Conservation (phyloP, 352 stramenopile genomes). For the Phytopythium oedochilum region DNA sequence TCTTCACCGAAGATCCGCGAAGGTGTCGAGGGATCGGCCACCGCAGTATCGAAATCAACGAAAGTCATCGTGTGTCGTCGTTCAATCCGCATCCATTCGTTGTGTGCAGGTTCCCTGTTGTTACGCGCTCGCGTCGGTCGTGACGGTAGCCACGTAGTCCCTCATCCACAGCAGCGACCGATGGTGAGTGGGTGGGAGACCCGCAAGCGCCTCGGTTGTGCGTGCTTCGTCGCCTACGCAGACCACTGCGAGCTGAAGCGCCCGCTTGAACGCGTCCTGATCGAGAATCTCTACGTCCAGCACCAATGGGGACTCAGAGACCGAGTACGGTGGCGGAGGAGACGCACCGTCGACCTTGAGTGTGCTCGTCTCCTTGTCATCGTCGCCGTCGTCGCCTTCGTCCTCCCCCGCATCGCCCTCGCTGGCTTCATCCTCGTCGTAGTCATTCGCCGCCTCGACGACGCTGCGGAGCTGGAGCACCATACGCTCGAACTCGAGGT, state of each 20-base stretch:
- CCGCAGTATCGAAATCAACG: slow-evolving; percentile 1
- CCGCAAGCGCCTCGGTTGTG: not conserved
- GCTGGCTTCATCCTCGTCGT: slow-evolving; percentile 25
- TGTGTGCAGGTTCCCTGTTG: too few relatives aligned
- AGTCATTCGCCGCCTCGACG: slow-evolving; percentile 35
- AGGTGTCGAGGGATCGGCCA: too few relatives aligned
- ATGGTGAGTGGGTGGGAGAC: slow-evolving; percentile 4
- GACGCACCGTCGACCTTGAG: too few relatives aligned
- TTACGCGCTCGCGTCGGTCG: not conserved
- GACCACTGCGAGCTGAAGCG: slow-evolving; percentile 18
- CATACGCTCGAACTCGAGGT: slow-evolving; percentile 76
- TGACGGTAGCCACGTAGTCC: slow-evolving; percentile 10
- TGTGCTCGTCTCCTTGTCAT: not conserved
- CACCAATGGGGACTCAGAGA: not conserved
- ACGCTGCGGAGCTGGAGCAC: slow-evolving; percentile 66
- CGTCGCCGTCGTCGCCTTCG: not conserved
- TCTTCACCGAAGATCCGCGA: not conserved
- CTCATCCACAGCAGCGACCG: slow-evolving; percentile 13
- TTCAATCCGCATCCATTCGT: too few relatives aligned
- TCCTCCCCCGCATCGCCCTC: slow-evolving; percentile 1
- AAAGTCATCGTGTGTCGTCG: not conserved
- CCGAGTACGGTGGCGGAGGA: slow-evolving; percentile 27
- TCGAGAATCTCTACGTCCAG: slow-evolving; percentile 29
- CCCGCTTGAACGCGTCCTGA: slow-evolving; percentile 28
- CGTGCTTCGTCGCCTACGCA: not conserved